These are phyloP conservation scores for Leccinum subrobustum DNA, from an alignment of 1,284 basidiomycete species.

Conservation along the genomic window DNA sequence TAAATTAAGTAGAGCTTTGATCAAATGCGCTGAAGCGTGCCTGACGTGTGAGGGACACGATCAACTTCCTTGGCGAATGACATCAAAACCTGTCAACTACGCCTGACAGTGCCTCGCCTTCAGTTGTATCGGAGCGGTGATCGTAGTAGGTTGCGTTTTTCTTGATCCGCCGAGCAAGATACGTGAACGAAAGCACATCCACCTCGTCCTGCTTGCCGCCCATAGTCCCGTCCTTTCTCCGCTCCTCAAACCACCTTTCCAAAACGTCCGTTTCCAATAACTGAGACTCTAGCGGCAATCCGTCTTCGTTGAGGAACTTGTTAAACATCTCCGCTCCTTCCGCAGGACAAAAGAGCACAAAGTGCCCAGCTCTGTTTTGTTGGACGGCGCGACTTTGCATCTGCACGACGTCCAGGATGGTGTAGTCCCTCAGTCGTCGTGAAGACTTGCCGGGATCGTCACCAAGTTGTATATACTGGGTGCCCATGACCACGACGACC, in stretches of 20 bases:
- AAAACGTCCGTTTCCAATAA: constrained; percentile 58
- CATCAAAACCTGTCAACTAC: constrained; percentile 60
- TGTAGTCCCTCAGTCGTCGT: constrained; percentile 78
- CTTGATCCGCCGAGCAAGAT: constrained; percentile 67
- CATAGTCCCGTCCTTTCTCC: constrained; percentile 41
- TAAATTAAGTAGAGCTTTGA: background rate
- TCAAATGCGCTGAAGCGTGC: background rate
- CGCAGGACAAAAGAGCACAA: constrained; percentile 85
- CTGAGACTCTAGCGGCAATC: constrained; percentile 86
- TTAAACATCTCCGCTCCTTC: constrained; percentile 79
- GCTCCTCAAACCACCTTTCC: constrained; percentile 50
- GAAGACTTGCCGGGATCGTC: constrained; percentile 49
- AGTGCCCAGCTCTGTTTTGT: constrained; percentile 62
- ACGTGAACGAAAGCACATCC: constrained; percentile 81
- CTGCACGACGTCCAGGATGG: constrained; percentile 76
- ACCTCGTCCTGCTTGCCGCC: constrained; percentile 67
- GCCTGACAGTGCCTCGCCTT: constrained; percentile 62
- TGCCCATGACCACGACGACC: constrained; percentile 88
- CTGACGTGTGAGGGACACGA: background rate
- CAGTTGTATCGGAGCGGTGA: constrained; percentile 38
- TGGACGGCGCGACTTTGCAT: constrained; percentile 89
- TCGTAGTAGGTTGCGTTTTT: constrained; percentile 91
- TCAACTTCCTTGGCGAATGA: background rate
- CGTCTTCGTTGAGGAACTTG: constrained; percentile 82
- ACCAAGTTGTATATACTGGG: constrained; percentile 70